Conservation (phyloP, 1,284 basidiomycete genomes). For the Tremellales sp. region DNA sequence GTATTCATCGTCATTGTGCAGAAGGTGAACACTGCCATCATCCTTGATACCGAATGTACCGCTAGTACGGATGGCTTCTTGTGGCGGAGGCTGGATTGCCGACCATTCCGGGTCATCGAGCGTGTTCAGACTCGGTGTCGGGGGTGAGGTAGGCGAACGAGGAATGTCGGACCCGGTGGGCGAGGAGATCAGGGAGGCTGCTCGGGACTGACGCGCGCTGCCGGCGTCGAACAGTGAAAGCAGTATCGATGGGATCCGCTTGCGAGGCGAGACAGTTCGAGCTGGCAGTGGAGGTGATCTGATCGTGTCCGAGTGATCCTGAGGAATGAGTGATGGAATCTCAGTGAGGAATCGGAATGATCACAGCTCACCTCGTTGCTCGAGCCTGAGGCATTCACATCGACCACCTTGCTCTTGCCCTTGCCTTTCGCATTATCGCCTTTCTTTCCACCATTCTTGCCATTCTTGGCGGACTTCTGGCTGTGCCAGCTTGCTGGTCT, state of each 20-base stretch:
- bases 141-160: conserved; percentile 2
- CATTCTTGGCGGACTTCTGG: no score
- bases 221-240: background rate
- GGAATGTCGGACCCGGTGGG: background rate
- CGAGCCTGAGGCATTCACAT: background rate
- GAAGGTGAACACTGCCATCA: conserved; percentile 23
- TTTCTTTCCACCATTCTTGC: conserved; percentile 1
- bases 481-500: background rate
- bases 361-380: background rate
- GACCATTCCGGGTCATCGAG: background rate
- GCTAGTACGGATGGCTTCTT: conserved; percentile 20
- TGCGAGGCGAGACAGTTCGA: background rate
- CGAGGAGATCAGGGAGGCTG: background rate
- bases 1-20: background rate
- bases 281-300: no score
- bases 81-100: conserved; percentile 1
- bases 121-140: no score
- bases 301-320: background rate
- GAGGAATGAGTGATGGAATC: no score
- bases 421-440: conserved; percentile 46
- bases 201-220: background rate
- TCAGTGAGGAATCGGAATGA: background rate
- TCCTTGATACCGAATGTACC: conserved; percentile 33
- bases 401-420: conserved; percentile 4
- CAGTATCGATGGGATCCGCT: background rate